phyloP scores from a whole-genome alignment of 1,139 yeast genomes.

The Debaryomyces subglobosus region DNA sequence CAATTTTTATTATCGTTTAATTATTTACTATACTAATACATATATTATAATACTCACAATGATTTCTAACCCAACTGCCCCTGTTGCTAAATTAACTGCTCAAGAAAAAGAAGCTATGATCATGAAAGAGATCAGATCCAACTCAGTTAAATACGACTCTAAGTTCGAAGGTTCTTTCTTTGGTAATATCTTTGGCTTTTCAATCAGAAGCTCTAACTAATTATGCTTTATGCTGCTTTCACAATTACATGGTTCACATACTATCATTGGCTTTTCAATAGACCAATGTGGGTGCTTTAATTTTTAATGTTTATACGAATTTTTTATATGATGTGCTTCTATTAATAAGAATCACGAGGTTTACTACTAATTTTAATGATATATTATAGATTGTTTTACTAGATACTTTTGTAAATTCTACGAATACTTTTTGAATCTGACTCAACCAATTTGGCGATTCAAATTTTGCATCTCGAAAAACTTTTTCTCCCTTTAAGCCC shows the following conservation, averaged over 20 bases:
- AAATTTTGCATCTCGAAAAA: constrained; percentile 2
- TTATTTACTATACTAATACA: background rate
- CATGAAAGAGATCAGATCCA: constrained; percentile 50
- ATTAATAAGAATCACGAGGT: background rate
- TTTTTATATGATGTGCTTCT: constrained; percentile 1
- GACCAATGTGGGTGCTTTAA: background rate
- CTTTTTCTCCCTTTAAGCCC: background rate
- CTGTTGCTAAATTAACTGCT: constrained; percentile 32
- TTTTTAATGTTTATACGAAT: constrained; percentile 2
- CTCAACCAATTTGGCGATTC: background rate
- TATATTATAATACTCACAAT: constrained; percentile 11
- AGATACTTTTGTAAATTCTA: constrained; percentile 1
- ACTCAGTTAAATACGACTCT: constrained; percentile 38
- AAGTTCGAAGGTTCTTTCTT: constrained; percentile 48
- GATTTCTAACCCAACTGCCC: constrained; percentile 17
- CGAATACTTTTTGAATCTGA: background rate
- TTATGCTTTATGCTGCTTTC: constrained; percentile 1
- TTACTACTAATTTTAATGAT: constrained; percentile 2
- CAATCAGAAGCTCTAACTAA: constrained; percentile 19
- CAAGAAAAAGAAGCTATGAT: constrained; percentile 53
- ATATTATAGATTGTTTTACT: constrained; percentile 3
- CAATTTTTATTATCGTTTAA: background rate
- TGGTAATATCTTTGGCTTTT: constrained; percentile 48
- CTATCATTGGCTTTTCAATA: background rate
- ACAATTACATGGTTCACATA: background rate